Evolutionary conservation across 2,329 filamentous ascomycete species (phyloP), one percentile per base, ranked within the genome.

Genomic region (Mariannaea sp.): DNA sequence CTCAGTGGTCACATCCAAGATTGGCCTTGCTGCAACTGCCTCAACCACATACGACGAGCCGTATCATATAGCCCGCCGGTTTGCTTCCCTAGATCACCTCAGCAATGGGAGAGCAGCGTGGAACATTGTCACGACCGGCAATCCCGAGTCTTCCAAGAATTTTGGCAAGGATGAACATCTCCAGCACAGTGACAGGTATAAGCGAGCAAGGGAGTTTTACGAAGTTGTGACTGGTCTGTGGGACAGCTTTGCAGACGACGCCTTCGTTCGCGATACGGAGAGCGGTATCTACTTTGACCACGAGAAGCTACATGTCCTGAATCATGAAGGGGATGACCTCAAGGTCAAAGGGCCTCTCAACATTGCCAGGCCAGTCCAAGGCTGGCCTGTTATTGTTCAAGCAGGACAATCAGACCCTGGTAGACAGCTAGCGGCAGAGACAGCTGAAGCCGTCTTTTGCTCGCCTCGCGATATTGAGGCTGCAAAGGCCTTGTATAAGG

Each of bases 181-280:
- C 49, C 74, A 78, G 51, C 78, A 80, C 52, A 61, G 71, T 2
- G 74, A 79, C 55, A 73, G 78, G 3, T 81, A 81, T 57, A 78
- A 77, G 59, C 73, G 78, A 1, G 79, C 79, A 0, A 68, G 77
- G 1, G 78, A 80, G 49, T 81, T 81, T 59, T 80, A 80, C 61
- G 77, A 80, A 16, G 77, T 80, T 0, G 79, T 81, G 1, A 80
- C 76, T 0, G 78, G 77, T 2, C 59, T 81, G 1, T 81, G 79
- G 79, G 79, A 81, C 52, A 78, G 74, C 57, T 81, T 82, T 57
- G 80, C 79, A 0, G 80, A 83, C 41, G 80, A 82, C 59, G 80
- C 80, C 0, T 80, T 83, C 47, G 60, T 77, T 4, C 74, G 78
- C 2, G 73, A 82, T 57, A 67, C 67, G 3, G 74, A 77, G 55